Evolutionary conservation across 192 early-diverging fungal genomes (phyloP), one percentile per base, ranked within the genome.

Genomic region (Coemansia sp.): DNA sequence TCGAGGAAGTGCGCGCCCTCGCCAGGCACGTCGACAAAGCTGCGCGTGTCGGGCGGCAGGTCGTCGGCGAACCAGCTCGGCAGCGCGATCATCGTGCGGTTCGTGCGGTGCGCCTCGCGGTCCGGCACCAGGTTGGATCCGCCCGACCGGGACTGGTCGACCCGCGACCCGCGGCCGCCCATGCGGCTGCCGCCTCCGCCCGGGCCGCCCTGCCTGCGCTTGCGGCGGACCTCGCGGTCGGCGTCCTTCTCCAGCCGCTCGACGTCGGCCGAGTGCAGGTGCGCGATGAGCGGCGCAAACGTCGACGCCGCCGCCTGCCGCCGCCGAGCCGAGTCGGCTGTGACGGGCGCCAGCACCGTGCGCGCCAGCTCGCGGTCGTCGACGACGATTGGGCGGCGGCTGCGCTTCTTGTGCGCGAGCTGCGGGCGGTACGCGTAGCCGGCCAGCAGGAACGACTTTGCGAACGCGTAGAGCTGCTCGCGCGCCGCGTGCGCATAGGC

Each of bases 401-500:
- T 39, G 5, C 46, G 62, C 53, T 40, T 70, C n/a, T n/a, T 3
- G 12, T 69, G 18, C 46, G 93, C 84, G 36, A 88, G 72, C 20
- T 75, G 80, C 24, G 91, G 92, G 43, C 92, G 88, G 70, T 95
- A 94, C 9, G 86, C 84, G 69, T 96, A 93, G 8, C 94, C 94
- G 0, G 93, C 87, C 34, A 95, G 82, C 29, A 95, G 76, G 24
- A 97, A 81, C 11, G 94, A 93, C 75, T 96, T 95, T 36, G 87
- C 89, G 76, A 90, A 94, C 5, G 88, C 88, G 68, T 94, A 90
- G 9, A 97, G 84, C 84, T 98, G 97, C 69, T 98, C 97, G 18
- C 95, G 87, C 18, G 97, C 95, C 3, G 92, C 88, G 75, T 97
- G 95, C 2, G 95, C 91, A 41, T 96, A 94, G 1, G 95, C 93